Evolutionary conservation across 2,329 filamentous ascomycete species (phyloP).

Genomic region (Botryotinia narcissicola): DNA sequence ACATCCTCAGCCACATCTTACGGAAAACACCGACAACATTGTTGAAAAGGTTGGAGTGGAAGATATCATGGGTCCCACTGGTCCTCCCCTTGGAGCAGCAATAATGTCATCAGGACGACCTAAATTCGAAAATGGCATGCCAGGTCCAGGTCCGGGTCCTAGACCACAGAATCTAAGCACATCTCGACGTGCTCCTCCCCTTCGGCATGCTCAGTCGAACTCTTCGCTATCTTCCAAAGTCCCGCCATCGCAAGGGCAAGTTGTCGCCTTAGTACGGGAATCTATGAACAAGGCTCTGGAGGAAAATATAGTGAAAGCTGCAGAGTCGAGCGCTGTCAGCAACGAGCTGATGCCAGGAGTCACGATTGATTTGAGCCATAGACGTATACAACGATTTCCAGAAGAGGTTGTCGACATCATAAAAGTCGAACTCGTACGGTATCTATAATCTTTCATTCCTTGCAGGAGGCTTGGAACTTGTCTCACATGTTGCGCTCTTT

Average conservation of each 20-base stretch:
- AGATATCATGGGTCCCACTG: conserved; percentile 33
- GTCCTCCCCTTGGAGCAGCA: conserved; percentile 38
- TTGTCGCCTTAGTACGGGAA: conserved; percentile 63
- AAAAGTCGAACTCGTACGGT: conserved; percentile 40
- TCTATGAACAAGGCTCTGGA: conserved; percentile 66
- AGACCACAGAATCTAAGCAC: conserved; percentile 43
- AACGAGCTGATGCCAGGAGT: conserved; percentile 63
- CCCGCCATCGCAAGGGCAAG: conserved; percentile 59
- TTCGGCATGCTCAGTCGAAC: conserved; percentile 46
- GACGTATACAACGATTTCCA: conserved; percentile 57
- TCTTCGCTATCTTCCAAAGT: conserved; percentile 49
- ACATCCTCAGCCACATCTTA: conserved; percentile 16
- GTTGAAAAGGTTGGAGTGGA: conserved; percentile 3
- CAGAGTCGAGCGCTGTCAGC: conserved; percentile 57
- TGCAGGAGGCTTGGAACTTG: conserved; percentile 9
- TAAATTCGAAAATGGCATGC: conserved; percentile 42
- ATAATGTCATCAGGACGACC: conserved; percentile 41
- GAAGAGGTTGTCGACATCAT: conserved; percentile 42
- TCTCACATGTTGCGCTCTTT: conserved; percentile 1
- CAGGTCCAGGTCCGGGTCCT: conserved; percentile 39
- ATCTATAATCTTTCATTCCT: conserved; percentile 23
- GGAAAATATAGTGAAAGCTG: conserved; percentile 62
- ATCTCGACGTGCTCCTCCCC: conserved; percentile 27
- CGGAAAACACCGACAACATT: conserved; percentile 11
- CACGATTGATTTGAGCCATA: conserved; percentile 75